Percentiles rank a stretch among this genome's conserved stretches.
Evolutionary conservation across 2,329 filamentous ascomycete species (phyloP).

Genomic region (Colletotrichum sp.): DNA sequence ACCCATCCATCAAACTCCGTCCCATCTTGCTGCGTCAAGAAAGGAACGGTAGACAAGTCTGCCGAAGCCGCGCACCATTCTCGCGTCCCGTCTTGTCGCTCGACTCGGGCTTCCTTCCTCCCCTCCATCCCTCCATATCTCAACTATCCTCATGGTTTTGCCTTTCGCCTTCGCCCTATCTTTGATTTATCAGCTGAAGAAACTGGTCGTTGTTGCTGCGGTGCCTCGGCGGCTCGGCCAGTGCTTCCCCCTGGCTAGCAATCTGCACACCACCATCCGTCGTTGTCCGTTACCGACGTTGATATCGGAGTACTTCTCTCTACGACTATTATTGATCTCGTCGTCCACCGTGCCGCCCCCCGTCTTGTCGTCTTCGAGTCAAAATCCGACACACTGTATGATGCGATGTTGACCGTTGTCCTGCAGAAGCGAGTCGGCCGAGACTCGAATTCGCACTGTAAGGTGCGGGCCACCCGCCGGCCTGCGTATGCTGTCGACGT

Average conservation of each 20-base stretch:
- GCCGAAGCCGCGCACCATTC: neutral
- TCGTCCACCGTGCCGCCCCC: neutral
- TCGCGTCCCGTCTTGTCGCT: neutral
- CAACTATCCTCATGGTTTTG: neutral
- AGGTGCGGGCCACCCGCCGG: neutral
- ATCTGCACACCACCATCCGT: neutral
- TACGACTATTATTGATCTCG: neutral
- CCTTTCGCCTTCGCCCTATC: neutral
- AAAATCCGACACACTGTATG: neutral
- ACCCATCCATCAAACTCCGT: neutral
- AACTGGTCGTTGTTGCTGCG: neutral
- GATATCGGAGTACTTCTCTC: neutral
- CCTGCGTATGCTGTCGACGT: neutral
- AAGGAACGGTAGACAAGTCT: neutral
- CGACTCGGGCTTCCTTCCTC: neutral
- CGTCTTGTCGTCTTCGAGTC: neutral
- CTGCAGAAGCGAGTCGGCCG: neutral
- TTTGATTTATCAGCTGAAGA: conserved; percentile 14
- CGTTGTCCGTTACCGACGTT: neutral
- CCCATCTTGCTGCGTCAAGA: conserved; percentile 2
- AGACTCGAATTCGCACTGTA: neutral
- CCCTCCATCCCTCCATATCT: neutral
- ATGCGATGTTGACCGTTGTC: neutral
- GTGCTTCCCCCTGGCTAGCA: neutral
- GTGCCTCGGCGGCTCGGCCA: neutral